phyloP scores from a whole-genome alignment of 164 flowering plant genomes.

The Dillenia turbinata region DNA sequence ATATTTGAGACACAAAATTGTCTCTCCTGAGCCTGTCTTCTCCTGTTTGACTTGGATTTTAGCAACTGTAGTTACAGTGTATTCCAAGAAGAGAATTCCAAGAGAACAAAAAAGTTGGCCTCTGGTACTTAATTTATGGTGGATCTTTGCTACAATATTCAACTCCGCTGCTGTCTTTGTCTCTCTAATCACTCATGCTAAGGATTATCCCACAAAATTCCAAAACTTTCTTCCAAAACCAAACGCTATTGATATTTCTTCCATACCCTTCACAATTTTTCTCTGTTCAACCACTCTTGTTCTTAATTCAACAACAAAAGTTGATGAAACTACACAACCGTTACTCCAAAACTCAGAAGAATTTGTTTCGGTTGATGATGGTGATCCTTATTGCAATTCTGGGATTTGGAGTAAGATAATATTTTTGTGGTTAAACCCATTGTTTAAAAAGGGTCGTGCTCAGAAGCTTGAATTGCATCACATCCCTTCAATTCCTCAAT shows the following conservation, averaged over 20 bases:
- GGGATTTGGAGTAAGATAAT: slow-evolving; percentile 63
- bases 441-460: slow-evolving; percentile 43
- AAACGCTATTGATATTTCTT: slow-evolving; percentile 31
- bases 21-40: slow-evolving; percentile 17
- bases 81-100: slow-evolving; percentile 20
- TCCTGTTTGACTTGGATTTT: slow-evolving; percentile 39
- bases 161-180: slow-evolving; percentile 20
- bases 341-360: slow-evolving; percentile 26
- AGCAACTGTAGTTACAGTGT: slow-evolving; percentile 26
- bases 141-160: slow-evolving; percentile 35
- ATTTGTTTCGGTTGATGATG: neutral
- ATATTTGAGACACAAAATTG: slow-evolving; percentile 20
- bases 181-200: slow-evolving; percentile 17
- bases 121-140: slow-evolving; percentile 48
- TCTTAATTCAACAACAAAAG: slow-evolving; percentile 3
- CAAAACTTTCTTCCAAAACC: slow-evolving; percentile 24
- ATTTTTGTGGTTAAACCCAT: slow-evolving; percentile 72
- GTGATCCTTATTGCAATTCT: slow-evolving; percentile 30
- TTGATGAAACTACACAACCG: slow-evolving; percentile 26
- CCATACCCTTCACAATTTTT: slow-evolving; percentile 38
- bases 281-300: slow-evolving; percentile 38
- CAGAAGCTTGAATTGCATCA: slow-evolving; percentile 47
- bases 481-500: slow-evolving; percentile 55
- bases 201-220: slow-evolving; percentile 8
- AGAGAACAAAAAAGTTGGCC: slow-evolving; percentile 44